Percentiles rank a stretch among this genome's conserved stretches.
These are phyloP conservation scores for Chenopodium suecicum DNA, from an alignment of 148 eudicot genomes.

Conservation along the genomic window DNA sequence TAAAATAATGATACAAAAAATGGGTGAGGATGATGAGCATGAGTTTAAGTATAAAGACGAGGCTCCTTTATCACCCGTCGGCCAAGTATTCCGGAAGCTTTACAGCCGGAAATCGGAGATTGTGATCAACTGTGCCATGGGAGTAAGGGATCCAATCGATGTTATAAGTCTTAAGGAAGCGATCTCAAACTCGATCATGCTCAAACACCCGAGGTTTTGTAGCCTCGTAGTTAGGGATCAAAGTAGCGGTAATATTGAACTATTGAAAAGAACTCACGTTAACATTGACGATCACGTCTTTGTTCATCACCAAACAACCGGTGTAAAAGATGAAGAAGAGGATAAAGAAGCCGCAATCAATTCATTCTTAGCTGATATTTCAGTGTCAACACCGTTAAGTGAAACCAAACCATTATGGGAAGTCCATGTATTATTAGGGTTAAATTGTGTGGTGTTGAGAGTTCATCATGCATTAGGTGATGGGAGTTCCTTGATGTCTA, in stretches of 20 bases:
- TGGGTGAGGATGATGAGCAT: background rate
- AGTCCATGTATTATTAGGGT: constrained; percentile 46
- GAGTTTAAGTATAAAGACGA: background rate
- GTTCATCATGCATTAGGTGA: constrained; percentile 82
- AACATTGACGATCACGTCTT: constrained; percentile 56
- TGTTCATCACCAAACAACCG: no score
- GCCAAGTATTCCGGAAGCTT: constrained; percentile 29
- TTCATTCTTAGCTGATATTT: constrained; percentile 49
- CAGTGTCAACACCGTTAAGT: constrained; percentile 56
- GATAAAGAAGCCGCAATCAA: constrained; percentile 34
- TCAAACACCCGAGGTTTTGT: constrained; percentile 63
- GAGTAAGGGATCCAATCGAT: constrained; percentile 35
- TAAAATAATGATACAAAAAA: no score
- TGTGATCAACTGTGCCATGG: constrained; percentile 48
- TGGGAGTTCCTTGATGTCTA: constrained; percentile 66
- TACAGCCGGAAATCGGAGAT: constrained; percentile 33
- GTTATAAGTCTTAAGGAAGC: constrained; percentile 27
- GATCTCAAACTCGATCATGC: constrained; percentile 34
- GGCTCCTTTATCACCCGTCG: constrained; percentile 1
- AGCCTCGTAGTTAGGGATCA: constrained; percentile 53
- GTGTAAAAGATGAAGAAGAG: background rate
- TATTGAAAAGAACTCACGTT: constrained; percentile 49
- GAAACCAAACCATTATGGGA: constrained; percentile 79
- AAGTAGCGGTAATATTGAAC: constrained; percentile 26
- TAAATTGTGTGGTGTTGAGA: constrained; percentile 50